These are phyloP conservation scores for barrel medic (Medicago truncatula) DNA, from an alignment of 306 rosid genomes.

Conservation along the genomic window DNA sequence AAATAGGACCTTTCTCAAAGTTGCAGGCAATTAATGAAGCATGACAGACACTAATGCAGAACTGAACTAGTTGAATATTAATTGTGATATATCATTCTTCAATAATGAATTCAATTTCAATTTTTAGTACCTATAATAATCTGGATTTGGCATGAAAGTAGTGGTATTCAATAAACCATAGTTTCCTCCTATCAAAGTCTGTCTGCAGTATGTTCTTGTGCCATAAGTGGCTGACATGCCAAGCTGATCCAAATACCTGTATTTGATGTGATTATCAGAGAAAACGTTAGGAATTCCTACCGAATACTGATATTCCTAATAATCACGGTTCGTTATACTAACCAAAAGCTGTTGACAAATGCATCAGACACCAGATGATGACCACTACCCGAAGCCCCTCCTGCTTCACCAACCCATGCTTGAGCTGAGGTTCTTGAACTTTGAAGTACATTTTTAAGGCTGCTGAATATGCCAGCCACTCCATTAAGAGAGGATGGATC, in stretches of 20 bases:
- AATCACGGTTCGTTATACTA: conserved; percentile 40
- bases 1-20: conserved; percentile 31
- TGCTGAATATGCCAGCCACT: conserved; percentile 56
- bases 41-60: conserved; percentile 10
- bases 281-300: neutral
- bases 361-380: conserved; percentile 81
- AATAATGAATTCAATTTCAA: conserved; percentile 28
- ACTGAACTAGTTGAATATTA: conserved; percentile 3
- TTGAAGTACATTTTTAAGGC: conserved; percentile 60
- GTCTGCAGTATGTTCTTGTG: conserved; percentile 92
- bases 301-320: neutral
- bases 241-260: conserved; percentile 95
- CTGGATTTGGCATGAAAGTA: conserved; percentile 83
- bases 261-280: conserved; percentile 13
- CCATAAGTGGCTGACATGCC: conserved; percentile 83
- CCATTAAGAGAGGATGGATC: conserved; percentile 71
- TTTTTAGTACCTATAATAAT: conserved; percentile 55
- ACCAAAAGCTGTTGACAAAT: conserved; percentile 86
- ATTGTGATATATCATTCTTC: neutral
- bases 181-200: conserved; percentile 87
- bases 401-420: conserved; percentile 98
- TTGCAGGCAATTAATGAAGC: conserved; percentile 46
- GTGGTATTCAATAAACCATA: conserved; percentile 78
- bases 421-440: conserved; percentile 56
- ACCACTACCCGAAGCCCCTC: conserved; percentile 96